phyloP scores from a whole-genome alignment of 2,329 filamentous ascomycete genomes.

The Alternaria arborescens region DNA sequence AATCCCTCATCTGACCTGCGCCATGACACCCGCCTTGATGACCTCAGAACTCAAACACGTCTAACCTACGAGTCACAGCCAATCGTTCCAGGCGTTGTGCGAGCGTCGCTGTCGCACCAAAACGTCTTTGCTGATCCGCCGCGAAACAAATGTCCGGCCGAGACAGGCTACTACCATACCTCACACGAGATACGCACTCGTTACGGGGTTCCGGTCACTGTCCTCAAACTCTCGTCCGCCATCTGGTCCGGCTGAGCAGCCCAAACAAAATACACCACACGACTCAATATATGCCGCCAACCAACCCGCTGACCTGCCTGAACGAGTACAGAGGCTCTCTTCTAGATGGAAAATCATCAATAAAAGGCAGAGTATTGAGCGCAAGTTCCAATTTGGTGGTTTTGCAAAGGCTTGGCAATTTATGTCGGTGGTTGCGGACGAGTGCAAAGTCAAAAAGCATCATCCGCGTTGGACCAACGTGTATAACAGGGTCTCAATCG shows the following conservation, averaged over 20 bases:
- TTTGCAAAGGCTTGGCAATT: constrained; percentile 47
- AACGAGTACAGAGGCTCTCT: constrained; percentile 34
- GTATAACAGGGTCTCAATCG: constrained; percentile 45
- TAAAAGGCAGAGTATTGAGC: constrained; percentile 36
- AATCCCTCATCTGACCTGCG: constrained; percentile 21
- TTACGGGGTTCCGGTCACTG: constrained; percentile 1
- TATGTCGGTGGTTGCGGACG: constrained; percentile 45
- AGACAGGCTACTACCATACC: neutral
- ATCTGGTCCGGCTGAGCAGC: constrained; percentile 6
- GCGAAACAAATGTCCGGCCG: neutral
- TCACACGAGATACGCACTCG: neutral
- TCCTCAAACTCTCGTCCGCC: constrained; percentile 4
- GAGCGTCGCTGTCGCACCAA: constrained; percentile 19
- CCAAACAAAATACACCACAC: neutral
- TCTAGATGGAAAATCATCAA: constrained; percentile 36
- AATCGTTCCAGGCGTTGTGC: constrained; percentile 15
- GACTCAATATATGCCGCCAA: constrained; percentile 39
- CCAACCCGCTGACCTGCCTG: constrained; percentile 39
- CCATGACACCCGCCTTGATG: constrained; percentile 31
- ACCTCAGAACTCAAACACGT: constrained; percentile 35
- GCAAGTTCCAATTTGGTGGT: constrained; percentile 39
- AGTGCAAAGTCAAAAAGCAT: constrained; percentile 45
- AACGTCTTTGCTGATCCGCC: constrained; percentile 11
- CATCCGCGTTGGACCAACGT: constrained; percentile 48
- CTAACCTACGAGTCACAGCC: constrained; percentile 31